Conservation (phyloP, 2,329 filamentous ascomycete genomes). For the Colletotrichum australisinense region DNA sequence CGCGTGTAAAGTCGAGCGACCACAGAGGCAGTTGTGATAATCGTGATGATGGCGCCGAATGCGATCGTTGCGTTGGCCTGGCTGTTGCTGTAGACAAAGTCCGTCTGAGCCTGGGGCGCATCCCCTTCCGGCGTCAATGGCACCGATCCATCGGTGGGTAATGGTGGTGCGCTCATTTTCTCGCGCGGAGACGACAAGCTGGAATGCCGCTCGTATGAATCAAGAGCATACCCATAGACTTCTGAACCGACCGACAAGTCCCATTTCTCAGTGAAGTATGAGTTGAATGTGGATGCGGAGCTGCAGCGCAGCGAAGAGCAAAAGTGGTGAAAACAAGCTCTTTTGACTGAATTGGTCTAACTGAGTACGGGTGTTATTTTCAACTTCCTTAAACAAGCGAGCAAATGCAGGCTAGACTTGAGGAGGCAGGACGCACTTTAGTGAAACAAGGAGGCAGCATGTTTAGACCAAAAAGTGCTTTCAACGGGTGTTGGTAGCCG, state of each 20-base stretch:
- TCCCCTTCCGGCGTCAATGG: not conserved
- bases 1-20: constrained; percentile 7
- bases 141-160: not conserved
- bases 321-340: constrained; percentile 19
- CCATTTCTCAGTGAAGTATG: not conserved
- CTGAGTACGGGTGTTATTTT: not conserved
- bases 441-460: constrained; percentile 16
- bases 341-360: not conserved
- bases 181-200: not conserved
- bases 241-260: not conserved
- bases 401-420: not conserved
- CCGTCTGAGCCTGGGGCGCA: no score
- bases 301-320: not conserved
- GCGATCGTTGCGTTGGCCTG: not conserved
- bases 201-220: not conserved
- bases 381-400: not conserved
- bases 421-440: constrained; percentile 6
- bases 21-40: constrained; percentile 5
- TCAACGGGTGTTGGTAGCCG: constrained; percentile 10
- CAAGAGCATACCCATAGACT: not conserved
- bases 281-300: not conserved
- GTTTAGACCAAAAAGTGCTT: not conserved
- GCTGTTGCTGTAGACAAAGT: not conserved
- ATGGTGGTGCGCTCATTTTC: not conserved
- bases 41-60: not conserved